Evolutionary conservation across 2,329 filamentous ascomycete species (phyloP), one percentile per base, ranked within the genome.

Genomic region (Ascochyta koolunga): DNA sequence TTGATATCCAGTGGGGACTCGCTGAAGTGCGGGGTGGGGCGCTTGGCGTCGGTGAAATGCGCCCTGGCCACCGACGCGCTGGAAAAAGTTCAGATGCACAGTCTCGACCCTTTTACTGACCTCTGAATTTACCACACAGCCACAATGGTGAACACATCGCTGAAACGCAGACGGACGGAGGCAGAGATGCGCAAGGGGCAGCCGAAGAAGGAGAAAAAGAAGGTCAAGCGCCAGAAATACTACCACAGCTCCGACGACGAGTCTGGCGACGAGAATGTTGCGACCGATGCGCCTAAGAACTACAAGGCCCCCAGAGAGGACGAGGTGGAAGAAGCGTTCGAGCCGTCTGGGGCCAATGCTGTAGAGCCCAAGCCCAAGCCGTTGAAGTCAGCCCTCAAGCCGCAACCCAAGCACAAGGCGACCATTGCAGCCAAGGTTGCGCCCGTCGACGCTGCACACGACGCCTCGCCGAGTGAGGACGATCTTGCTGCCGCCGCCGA

Each of bases 221-320:
- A 85, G 65, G 80, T 85, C 70, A 86, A 84, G 72, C 86, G 86
- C 71, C 85, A 88, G 70, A 77, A 76, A 61, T 76, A 79, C 53
- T 88, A 89, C 76, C 82, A 88, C 80, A 87, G 83, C 69, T 87
- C 84, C 27, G 83, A 83, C 54, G 84, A 86, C 38, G 83, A 85
- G 38, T 83, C 83, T 55, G 84, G 86, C 38, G 82, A 85, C 50
- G 65, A 69, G 50, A 65, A 62, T 44, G 64, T 60, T 58, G 65
- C 70, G 24, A 58, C 62, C 41, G 70, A 72, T 59, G 67, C 67
- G 33, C 69, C 69, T 15, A 65, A 56, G 71, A 61, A 79, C 56
- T 83, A 84, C 67, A 67, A 78, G 62, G 78, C 80, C 9, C 80
- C 82, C 50, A 77, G 79, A 59, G 79, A 76, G 2, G 78, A 79